phyloP scores from a whole-genome alignment of 192 early-diverging fungal species.

The Entrophospora sp. region DNA sequence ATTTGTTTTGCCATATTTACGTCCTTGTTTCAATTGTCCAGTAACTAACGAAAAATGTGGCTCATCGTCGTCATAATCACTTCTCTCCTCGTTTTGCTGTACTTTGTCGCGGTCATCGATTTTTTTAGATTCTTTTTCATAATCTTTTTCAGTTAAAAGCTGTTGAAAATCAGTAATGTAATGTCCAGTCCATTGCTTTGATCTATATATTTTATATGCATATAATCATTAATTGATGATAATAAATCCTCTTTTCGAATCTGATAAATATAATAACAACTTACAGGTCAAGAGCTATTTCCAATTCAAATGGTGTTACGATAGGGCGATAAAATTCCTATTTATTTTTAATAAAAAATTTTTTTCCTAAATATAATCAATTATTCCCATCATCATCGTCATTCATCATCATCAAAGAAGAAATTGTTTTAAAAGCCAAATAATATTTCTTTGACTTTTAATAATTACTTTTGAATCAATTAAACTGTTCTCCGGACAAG shows the following conservation, averaged over 20 bases:
- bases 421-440: no score
- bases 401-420: no score
- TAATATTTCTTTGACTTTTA: no score
- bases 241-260: background rate
- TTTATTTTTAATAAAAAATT: background rate
- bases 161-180: slow-evolving; percentile 63
- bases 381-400: background rate
- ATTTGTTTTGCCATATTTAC: slow-evolving; percentile 34
- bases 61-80: slow-evolving; percentile 48
- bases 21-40: slow-evolving; percentile 58
- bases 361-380: slow-evolving; percentile 18
- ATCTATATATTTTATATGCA: slow-evolving; percentile 24
- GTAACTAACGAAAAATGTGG: slow-evolving; percentile 90
- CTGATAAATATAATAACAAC: background rate
- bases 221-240: background rate
- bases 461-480: slow-evolving; percentile 61
- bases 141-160: slow-evolving; percentile 32
- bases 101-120: background rate
- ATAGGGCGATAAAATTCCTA: slow-evolving; percentile 84
- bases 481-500: slow-evolving; percentile 91
- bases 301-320: slow-evolving; percentile 89
- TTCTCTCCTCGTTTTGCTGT: background rate
- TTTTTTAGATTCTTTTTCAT: background rate
- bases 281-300: slow-evolving; percentile 61
- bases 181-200: slow-evolving; percentile 61